These are phyloP conservation scores for Cryptosporidium bovis DNA, from an alignment of 169 alveolate genomes.

Conservation along the genomic window DNA sequence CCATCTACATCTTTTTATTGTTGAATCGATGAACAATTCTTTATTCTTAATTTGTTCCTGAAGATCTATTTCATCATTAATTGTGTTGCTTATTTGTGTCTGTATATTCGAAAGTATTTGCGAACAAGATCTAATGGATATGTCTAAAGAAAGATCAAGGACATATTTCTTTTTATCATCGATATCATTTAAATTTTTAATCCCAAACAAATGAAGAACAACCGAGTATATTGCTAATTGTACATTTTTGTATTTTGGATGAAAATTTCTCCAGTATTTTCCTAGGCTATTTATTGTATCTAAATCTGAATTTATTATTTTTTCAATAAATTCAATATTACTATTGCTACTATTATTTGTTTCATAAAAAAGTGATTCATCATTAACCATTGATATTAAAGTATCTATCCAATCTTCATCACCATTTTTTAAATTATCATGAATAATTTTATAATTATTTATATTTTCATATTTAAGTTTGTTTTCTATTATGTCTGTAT, in stretches of 20 bases:
- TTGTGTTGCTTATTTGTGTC: neutral
- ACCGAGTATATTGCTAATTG: slow-evolving; percentile 46
- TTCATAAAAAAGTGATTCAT: neutral
- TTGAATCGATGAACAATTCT: slow-evolving; percentile 7
- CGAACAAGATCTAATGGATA: slow-evolving; percentile 51
- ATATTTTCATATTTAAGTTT: neutral
- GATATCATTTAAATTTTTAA: neutral
- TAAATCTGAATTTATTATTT: slow-evolving; percentile 24
- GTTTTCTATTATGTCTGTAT: slow-evolving; percentile 17
- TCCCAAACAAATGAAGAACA: slow-evolving; percentile 60
- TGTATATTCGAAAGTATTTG: slow-evolving; percentile 43
- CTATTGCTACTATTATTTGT: neutral
- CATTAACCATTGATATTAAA: neutral
- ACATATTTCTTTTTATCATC: slow-evolving; percentile 18
- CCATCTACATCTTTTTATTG: slow-evolving; percentile 47
- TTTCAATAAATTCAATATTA: neutral
- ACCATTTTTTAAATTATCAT: neutral
- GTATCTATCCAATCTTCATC: slow-evolving; percentile 19
- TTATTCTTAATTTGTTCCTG: slow-evolving; percentile 15
- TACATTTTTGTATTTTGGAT: slow-evolving; percentile 42
- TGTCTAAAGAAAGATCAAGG: slow-evolving; percentile 11
- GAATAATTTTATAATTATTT: neutral
- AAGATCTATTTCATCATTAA: slow-evolving; percentile 23
- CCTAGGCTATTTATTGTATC: slow-evolving; percentile 31
- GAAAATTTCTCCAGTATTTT: slow-evolving; percentile 46